A percentile compares a stretch with the other conserved stretches of the same genome.
These are phyloP conservation scores for Jamesozyma hellenica DNA, from an alignment of 805 yeast species.

Conservation along the genomic window DNA sequence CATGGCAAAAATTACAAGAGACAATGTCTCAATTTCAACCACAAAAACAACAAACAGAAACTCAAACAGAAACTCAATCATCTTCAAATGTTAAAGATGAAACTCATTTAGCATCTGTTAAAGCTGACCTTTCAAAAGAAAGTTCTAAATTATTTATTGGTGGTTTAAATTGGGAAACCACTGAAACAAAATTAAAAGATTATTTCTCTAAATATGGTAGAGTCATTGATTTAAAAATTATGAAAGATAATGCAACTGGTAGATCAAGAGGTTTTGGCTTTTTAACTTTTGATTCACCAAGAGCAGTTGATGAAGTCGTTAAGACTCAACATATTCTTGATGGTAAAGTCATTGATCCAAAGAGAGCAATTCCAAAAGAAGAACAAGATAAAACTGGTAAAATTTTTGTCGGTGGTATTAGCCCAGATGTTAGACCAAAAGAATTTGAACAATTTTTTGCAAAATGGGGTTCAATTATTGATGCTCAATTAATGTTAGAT, in stretches of 20 bases:
- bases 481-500: conserved; percentile 94
- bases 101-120: conserved; percentile 7
- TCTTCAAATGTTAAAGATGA: conserved; percentile 9
- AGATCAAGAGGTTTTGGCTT: conserved; percentile 94
- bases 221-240: conserved; percentile 76
- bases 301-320: conserved; percentile 77
- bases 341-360: conserved; percentile 94
- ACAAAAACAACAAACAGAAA: neutral
- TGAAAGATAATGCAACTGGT: conserved; percentile 83
- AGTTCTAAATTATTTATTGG: conserved; percentile 92
- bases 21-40: neutral
- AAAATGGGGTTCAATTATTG: conserved; percentile 83
- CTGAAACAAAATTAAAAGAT: conserved; percentile 72
- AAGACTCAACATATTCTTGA: conserved; percentile 81
- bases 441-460: conserved; percentile 82
- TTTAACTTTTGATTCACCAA: conserved; percentile 72
- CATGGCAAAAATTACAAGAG: neutral
- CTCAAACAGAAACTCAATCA: conserved; percentile 23
- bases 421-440: conserved; percentile 83
- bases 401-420: conserved; percentile 94
- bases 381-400: conserved; percentile 96
- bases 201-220: conserved; percentile 86
- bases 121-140: conserved; percentile 52
- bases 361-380: conserved; percentile 93
- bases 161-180: conserved; percentile 96